Evolutionary conservation across 805 yeast species (phyloP), one percentile per base, ranked within the genome.

Genomic region (Metschnikowia aberdeeniae): DNA sequence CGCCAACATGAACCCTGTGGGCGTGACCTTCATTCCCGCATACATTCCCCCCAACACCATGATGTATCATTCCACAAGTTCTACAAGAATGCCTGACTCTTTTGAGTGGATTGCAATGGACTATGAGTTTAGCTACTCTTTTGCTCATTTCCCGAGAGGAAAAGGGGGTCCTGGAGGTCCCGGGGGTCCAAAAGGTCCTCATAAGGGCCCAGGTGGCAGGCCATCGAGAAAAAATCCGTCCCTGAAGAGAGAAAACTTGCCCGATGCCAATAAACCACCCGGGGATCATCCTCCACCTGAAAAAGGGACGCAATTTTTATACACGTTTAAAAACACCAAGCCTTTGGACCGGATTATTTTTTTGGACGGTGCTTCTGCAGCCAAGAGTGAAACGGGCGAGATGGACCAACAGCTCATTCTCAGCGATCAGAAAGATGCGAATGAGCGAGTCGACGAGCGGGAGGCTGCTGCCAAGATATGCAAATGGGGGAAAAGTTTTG

Each of bases 281-380:
- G 28, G 28, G 20, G 28, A 19, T 3, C 20, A 30, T 12, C 26
- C 19, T 30, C 44, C 35, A 12, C 17, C 26, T 12, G 47, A 13
- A 6, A n/a, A 19, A 1, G 45, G 41, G n/a, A 35, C 34, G 9
- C 34, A 43, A 5, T 52, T 60, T 14, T 45, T 78, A 39, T 62
- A 73, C 50, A 77, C 84, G 0, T 78, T 79, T 51, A 62, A 67
- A 47, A 75, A 73, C 8, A 62, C 60, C 3, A 66, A 63, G 47
- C 81, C 84, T 3, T 58, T 81, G 42, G 69, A 68, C 49, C 75
- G 68, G 50, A 55, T 81, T 27, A 64, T 82, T 5, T 70, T 73
- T 41, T 57, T 82, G n/a, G 86, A 81, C 49, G 87, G 87, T 5
- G 84, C 86, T 0, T 79, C 84, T 26, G 87, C 85, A n/a, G 79